Evolutionary conservation across 208 protist genomes (phyloP), one percentile per base, ranked within the genome.

Genomic region (Crithidia thermophila): DNA sequence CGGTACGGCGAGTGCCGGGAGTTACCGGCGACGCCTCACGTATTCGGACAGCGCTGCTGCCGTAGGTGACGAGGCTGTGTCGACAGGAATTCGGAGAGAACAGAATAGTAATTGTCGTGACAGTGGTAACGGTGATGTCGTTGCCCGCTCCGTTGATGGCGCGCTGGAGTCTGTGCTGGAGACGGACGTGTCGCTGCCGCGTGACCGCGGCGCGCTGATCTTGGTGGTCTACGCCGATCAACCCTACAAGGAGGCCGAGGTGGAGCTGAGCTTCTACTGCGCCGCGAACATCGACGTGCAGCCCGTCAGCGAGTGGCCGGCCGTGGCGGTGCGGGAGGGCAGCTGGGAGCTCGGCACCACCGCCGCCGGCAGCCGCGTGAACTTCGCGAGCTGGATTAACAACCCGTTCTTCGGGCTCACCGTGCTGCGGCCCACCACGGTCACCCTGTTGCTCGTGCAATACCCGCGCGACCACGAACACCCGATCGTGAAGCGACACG

Each of bases 331-430:
- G 52, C 70, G 76, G 57, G 79, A 93, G 21, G 87, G 89, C 16
- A 72, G 77, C 47, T 97, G 93, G 90, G 73, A 90, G 50, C 82
- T 94, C 20, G 93, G 93, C 30, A 79, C 73, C 47, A 95, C 81
- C 10, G 89, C 90, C 14, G 93, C 88, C 16, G 93, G 93, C 25
- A 84, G 79, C 36, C 78, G 90, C 21, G 60, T 42, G 16, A 56
- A 82, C 56, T 87, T 71, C 75, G 67, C 81, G 4, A 94, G 75
- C 65, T 97, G 90, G 89, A 87, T 93, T 47, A 95, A 95, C 77
- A 97, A 97, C 71, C 93, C 93, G 0, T 94, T 95, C 67, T 77
- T 89, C 39, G 82, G 75, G 21, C 70, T 96, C 11, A 73, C 82
- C 27, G 81, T 82, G 27, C 75, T 86, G 43, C 84, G 84, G 8